Conservation (phyloP, 306 rosid species). For the Cyamopsis tetragonoloba region DNA sequence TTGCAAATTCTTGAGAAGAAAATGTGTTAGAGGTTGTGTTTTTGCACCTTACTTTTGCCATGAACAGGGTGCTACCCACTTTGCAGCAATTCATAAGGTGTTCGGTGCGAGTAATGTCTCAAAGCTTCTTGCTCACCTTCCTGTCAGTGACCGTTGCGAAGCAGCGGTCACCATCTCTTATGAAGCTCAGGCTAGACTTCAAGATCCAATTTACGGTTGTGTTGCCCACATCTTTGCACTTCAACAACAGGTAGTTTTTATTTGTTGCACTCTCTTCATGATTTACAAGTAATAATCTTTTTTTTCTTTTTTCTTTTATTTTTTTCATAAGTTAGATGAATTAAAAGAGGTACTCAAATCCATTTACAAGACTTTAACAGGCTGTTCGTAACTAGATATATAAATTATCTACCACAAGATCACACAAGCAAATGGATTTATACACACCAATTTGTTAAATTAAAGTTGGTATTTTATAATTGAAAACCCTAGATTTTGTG, state of each 20-base stretch:
- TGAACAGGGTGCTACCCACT: constrained; percentile 79
- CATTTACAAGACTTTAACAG: too few species aligned
- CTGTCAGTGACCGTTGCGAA: constrained; percentile 64
- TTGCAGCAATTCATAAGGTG: constrained; percentile 85
- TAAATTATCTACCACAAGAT: too few species aligned
- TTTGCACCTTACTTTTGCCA: constrained; percentile 90
- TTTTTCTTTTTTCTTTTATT: background rate
- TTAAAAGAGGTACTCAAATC: too few species aligned
- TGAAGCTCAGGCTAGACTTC: constrained; percentile 97
- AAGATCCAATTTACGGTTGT: constrained; percentile 97
- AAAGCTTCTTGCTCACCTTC: constrained; percentile 78
- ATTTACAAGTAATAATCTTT: background rate
- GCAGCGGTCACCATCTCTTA: constrained; percentile 88
- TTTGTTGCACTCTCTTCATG: constrained; percentile 17
- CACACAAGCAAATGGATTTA: too few species aligned
- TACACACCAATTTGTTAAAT: too few species aligned
- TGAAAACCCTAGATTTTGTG: constrained; percentile 35
- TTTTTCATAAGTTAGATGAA: too few species aligned
- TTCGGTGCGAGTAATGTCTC: constrained; percentile 98
- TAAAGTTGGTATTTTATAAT: background rate
- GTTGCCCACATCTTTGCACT: constrained; percentile 93
- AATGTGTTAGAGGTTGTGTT: constrained; percentile 74
- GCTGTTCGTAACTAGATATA: too few species aligned
- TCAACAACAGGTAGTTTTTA: constrained; percentile 98
- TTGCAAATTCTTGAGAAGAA: constrained; percentile 90